Evolutionary conservation across 441 rosid genomes (phyloP), one percentile per base, ranked within the genome.

Genomic region (Euphorbia schlechtendalii): DNA sequence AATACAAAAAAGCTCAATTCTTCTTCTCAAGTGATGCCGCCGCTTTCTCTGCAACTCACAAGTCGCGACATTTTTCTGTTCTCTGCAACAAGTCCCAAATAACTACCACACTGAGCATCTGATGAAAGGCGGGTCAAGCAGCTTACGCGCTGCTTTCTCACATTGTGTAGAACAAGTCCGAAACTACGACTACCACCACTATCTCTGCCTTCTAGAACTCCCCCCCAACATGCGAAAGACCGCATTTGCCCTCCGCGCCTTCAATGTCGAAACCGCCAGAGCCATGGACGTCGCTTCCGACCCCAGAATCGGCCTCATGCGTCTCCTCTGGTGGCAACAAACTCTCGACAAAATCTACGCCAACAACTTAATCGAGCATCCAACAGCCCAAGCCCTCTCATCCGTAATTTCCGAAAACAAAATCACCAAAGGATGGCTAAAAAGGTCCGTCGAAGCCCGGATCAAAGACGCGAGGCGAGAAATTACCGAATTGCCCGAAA

Each of bases 251-350:
- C 87, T 92, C 61, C 84, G 92, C 0, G 87, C 98, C 24, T 84
- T 92, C 79, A 87, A 92, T 63, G 85, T 89, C 25, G 98, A 92
- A 77, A 87, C 93, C 24, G 82, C 98, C 56, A 86, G 82, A 83
- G 98, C 96, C 34, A 83, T 87, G 89, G 98, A 92, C 66, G 78
- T 86, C 63, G 91, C 96, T 63, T 92, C 96, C 54, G 92, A 89
- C 77, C 93, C 93, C 56, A 85, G 73, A 46, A 84, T 87, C 54
- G 98, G 96, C 7, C 86, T 92, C 28, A 87, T 87, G 96, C 85
- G 90, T 51, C 83, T 92, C 51, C 74, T 89, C 17, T 89, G 98
- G 98, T 86, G 96, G 98, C 84, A 86, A 82, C 93, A 92, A 69
- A 88, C 84, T 53, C 79, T 92, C 34, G 96, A 89, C 72, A 92